Evolutionary conservation across 768 basidiomycete species (phyloP), one percentile per base, ranked within the genome.

Genomic region (Chalciporus piperatus): DNA sequence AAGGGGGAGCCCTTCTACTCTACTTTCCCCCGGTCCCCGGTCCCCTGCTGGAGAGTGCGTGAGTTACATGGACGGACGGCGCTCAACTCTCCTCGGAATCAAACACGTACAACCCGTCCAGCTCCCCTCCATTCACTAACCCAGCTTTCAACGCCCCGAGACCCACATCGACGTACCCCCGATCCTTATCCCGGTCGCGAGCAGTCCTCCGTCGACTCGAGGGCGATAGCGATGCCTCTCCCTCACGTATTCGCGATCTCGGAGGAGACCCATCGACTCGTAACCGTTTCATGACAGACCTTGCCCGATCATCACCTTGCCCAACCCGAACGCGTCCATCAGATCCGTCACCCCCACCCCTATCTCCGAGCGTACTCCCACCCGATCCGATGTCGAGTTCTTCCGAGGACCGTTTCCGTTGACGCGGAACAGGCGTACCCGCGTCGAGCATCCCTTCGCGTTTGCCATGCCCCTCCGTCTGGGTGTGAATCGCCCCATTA

Each of bases 321-420:
- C 33, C 35, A 37, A 7, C 35, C 16, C 16, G 14, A 6, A n/a
- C 16, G 6, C 35, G 14, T n/a, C 35, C 35, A 37, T 37, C 35
- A 6, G 16, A 16, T 16, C 35, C 16, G 6, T 10, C 35, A n/a
- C 35, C 35, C 1, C 35, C n/a, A 37, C n/a, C 16, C 35, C 35
- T n/a, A 6, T n/a, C 35, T 37, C 16, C 35, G n/a, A 14, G 60
- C 3, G 55, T 43, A 13, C 48, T 57, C 4, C 33, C 40, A 14
- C 52, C 42, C 3, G 52, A 55, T 28, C 45, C 42, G 23, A 58
- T 41, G 0, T 76, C 74, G 19, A 80, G 66, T 56, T 81, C 79
- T 54, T 79, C 79, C 28, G 79, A 81, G 32, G 75, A 73, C 19
- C 79, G 73, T 54, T 81, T 81, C 51, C 72, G 67, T 57, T 72